A percentile compares a stretch with the other conserved stretches of the same genome.
These are phyloP conservation scores for Fusarium subtropicale DNA, from an alignment of 2,329 filamentous ascomycete genomes.

Conservation along the genomic window DNA sequence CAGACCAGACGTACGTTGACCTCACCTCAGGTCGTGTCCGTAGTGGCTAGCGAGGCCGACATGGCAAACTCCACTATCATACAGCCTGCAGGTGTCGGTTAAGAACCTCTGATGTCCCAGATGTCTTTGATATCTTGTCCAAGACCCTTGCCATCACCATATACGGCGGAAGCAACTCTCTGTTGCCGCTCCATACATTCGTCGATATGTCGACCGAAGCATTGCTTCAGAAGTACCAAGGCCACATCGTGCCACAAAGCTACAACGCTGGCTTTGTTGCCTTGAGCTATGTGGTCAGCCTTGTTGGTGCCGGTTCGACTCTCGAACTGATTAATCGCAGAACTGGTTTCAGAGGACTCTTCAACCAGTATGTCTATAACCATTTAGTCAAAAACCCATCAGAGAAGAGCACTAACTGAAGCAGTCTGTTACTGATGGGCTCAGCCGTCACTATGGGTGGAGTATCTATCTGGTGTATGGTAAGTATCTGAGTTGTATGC, in stretches of 20 bases:
- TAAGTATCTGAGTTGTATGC: conserved; percentile 45
- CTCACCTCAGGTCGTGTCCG: conserved; percentile 15
- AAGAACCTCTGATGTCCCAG: conserved; percentile 37
- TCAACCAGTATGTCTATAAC: conserved; percentile 70
- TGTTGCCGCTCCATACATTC: conserved; percentile 23
- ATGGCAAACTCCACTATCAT: conserved; percentile 35
- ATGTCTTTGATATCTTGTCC: conserved; percentile 3
- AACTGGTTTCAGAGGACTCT: conserved; percentile 74
- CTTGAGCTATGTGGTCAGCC: conserved; percentile 80
- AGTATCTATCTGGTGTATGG: conserved; percentile 79
- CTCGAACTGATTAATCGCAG: conserved; percentile 84
- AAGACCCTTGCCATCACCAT: conserved; percentile 17
- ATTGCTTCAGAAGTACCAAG: conserved; percentile 57
- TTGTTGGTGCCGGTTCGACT: conserved; percentile 81
- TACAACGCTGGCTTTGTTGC: conserved; percentile 73
- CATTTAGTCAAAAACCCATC: not conserved
- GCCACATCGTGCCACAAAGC: conserved; percentile 59
- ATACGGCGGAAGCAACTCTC: conserved; percentile 23
- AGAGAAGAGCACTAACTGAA: conserved; percentile 11
- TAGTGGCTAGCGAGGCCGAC: conserved; percentile 22
- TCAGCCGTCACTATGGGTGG: conserved; percentile 79
- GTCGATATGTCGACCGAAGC: conserved; percentile 45
- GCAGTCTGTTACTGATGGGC: conserved; percentile 70
- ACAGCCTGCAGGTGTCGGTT: conserved; percentile 25
- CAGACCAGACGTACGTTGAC: conserved; percentile 13